These are phyloP conservation scores for Blastomyces emzantsi DNA, from an alignment of 2,329 filamentous ascomycete genomes.

Conservation along the genomic window DNA sequence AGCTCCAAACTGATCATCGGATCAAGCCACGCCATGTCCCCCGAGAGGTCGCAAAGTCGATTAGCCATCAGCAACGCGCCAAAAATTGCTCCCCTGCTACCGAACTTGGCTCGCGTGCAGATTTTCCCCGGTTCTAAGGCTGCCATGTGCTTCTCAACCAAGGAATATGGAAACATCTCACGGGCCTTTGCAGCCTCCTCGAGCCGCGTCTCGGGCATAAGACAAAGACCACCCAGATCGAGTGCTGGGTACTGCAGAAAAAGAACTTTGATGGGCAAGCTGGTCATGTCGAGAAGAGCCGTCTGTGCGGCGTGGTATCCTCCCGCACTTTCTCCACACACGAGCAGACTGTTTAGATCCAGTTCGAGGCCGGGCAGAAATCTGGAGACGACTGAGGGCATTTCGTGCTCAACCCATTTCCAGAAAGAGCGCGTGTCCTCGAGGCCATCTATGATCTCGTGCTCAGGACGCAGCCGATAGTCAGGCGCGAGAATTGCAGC, in stretches of 20 bases:
- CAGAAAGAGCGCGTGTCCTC: slow-evolving; percentile 14
- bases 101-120: neutral
- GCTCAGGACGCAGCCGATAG: slow-evolving; percentile 14
- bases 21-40: neutral
- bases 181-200: neutral
- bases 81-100: neutral
- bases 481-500: slow-evolving; percentile 29
- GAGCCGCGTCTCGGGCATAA: neutral
- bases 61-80: neutral
- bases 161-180: slow-evolving; percentile 2
- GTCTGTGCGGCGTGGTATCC: neutral
- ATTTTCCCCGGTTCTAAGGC: neutral
- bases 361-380: neutral
- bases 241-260: neutral
- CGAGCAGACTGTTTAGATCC: neutral
- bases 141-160: slow-evolving; percentile 2
- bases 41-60: neutral
- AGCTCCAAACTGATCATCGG: neutral
- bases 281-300: neutral
- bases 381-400: neutral
- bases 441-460: slow-evolving; percentile 10
- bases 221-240: neutral
- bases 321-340: neutral
- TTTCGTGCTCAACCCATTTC: slow-evolving; percentile 9
- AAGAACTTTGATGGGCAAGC: neutral